Evolutionary conservation across 192 early-diverging fungal genomes (phyloP).

Genomic region (Gaertneriomyces semiglobifer): DNA sequence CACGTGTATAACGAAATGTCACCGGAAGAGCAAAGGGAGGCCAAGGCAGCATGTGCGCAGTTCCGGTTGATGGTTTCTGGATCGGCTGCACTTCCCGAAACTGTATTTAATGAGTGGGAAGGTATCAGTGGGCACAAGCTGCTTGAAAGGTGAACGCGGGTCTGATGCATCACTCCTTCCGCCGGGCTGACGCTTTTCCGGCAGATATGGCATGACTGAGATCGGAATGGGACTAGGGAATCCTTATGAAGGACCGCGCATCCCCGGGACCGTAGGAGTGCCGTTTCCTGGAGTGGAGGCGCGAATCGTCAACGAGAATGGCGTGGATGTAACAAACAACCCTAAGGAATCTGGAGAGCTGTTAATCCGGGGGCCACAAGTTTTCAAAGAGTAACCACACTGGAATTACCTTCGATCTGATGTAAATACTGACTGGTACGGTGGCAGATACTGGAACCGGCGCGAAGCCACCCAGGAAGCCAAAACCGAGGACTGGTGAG

Average conservation of each 20-base stretch:
- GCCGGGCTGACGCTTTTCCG: background rate
- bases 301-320: constrained; percentile 51
- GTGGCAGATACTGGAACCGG: constrained; percentile 61
- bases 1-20: constrained; percentile 52
- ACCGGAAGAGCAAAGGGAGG: constrained; percentile 33
- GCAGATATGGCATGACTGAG: constrained; percentile 79
- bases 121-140: constrained; percentile 68
- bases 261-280: constrained; percentile 66
- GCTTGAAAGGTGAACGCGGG: constrained; percentile 58
- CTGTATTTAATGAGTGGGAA: constrained; percentile 68
- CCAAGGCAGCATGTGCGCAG: constrained; percentile 50
- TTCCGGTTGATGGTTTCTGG: constrained; percentile 79
- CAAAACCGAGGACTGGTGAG: constrained; percentile 71
- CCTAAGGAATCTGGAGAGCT: constrained; percentile 63
- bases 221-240: constrained; percentile 86
- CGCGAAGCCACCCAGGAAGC: constrained; percentile 68
- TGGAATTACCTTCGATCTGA: constrained; percentile 9
- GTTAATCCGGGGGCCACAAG: constrained; percentile 67
- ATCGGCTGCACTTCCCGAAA: constrained; percentile 68
- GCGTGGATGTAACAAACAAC: constrained; percentile 47
- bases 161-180: background rate
- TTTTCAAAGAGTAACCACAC: constrained; percentile 63
- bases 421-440: background rate
- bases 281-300: constrained; percentile 70
- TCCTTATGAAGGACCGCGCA: constrained; percentile 36